Evolutionary conservation across 208 protist species (phyloP).

Genomic region (Wallacemonas sp.): DNA sequence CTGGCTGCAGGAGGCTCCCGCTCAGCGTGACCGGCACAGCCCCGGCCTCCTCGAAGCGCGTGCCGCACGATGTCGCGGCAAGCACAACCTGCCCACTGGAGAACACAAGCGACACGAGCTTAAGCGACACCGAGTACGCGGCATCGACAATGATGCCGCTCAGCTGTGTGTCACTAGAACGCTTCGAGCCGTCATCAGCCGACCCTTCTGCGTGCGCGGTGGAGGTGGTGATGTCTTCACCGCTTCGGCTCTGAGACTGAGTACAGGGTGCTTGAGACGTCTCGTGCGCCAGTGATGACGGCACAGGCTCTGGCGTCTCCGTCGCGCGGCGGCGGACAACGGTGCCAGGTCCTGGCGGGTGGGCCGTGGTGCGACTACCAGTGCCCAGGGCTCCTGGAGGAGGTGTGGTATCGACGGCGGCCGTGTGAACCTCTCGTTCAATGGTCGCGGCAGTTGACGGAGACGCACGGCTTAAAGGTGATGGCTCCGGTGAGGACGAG

Average conservation of each 20-base stretch:
- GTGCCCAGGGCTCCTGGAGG: no score
- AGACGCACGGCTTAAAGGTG: no score
- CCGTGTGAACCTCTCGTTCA: background rate
- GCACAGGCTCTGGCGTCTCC: background rate
- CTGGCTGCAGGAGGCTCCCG: background rate
- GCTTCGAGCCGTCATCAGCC: no score
- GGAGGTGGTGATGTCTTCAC: no score
- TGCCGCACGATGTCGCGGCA: constrained; percentile 33
- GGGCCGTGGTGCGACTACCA: no score
- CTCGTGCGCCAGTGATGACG: background rate
- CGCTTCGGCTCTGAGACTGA: no score
- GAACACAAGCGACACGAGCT: constrained; percentile 49
- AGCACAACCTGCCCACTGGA: constrained; percentile 56
- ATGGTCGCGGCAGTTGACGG: background rate
- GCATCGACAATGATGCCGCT: constrained; percentile 48
- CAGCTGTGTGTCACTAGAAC: constrained; percentile 11
- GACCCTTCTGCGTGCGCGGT: no score
- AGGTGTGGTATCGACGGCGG: background rate
- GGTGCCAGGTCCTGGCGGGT: background rate
- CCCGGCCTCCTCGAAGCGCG: constrained; percentile 27
- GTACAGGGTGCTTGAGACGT: no score
- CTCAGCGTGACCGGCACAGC: background rate
- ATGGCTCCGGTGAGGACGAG: background rate
- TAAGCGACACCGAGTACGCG: constrained; percentile 23
- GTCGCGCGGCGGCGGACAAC: background rate